These are phyloP conservation scores for Pyrenochaeta sp. DNA, from an alignment of 2,329 filamentous ascomycete species.

Conservation along the genomic window DNA sequence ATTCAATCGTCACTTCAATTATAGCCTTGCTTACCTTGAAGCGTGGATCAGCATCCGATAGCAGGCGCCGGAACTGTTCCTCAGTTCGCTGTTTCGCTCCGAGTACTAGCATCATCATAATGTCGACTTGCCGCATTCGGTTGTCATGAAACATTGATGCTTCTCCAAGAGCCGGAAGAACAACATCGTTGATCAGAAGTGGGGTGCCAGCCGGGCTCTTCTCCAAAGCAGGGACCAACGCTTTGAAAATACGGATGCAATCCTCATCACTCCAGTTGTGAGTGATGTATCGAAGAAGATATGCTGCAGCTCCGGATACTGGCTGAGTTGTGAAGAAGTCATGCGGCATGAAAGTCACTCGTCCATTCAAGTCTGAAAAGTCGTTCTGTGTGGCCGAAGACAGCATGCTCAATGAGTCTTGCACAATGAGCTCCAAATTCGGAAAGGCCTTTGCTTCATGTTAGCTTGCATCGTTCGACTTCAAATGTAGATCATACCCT, in stretches of 20 bases:
- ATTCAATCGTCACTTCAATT: neutral
- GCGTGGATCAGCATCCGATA: conserved; percentile 18
- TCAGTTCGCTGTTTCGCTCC: conserved; percentile 31
- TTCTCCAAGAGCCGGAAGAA: conserved; percentile 34
- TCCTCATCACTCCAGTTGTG: conserved; percentile 53
- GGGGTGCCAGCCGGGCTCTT: conserved; percentile 29
- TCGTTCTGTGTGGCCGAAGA: conserved; percentile 13
- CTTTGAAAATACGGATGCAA: conserved; percentile 44
- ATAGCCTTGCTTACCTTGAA: conserved; percentile 11
- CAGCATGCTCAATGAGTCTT: conserved; percentile 24
- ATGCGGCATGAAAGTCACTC: conserved; percentile 29
- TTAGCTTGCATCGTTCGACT: neutral
- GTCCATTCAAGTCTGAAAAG: conserved; percentile 18
- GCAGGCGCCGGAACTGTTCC: conserved; percentile 18
- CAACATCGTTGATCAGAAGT: conserved; percentile 45
- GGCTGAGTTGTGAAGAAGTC: conserved; percentile 32
- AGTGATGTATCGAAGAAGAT: conserved; percentile 50
- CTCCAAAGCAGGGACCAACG: conserved; percentile 45
- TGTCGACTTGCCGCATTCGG: conserved; percentile 37
- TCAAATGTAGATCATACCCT: conserved; percentile 13
- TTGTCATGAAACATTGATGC: conserved; percentile 29
- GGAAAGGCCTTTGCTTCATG: conserved; percentile 12
- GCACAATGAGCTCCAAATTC: conserved; percentile 23
- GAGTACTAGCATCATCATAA: conserved; percentile 36
- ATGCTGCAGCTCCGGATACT: conserved; percentile 37